These are phyloP conservation scores for Hamamelis virginiana DNA, from an alignment of 164 flowering plant genomes.

Conservation along the genomic window DNA sequence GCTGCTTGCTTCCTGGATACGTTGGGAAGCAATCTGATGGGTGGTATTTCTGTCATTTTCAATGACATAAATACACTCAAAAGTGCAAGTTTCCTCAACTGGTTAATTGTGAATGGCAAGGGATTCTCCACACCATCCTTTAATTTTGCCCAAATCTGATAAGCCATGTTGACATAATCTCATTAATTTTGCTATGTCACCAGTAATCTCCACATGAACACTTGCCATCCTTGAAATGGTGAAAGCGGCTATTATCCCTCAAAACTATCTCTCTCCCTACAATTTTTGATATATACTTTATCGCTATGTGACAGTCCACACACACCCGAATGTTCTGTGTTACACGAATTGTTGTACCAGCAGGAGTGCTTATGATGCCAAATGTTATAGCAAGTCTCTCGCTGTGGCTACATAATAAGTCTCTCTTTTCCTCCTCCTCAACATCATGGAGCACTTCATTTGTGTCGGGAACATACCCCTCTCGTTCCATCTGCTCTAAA, in stretches of 20 bases:
- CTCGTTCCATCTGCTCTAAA: slow-evolving; percentile 59
- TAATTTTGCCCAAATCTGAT: no score
- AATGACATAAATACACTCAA: no score
- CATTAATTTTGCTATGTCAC: slow-evolving; percentile 24
- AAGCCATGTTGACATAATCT: not conserved
- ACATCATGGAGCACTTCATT: slow-evolving; percentile 70
- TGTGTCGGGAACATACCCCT: slow-evolving; percentile 72
- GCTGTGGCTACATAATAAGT: slow-evolving; percentile 47
- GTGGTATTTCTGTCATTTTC: no score
- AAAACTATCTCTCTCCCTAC: slow-evolving; percentile 60
- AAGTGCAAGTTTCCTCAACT: no score
- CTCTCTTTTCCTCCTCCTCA: slow-evolving; percentile 70
- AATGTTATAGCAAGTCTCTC: slow-evolving; percentile 72
- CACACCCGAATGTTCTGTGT: slow-evolving; percentile 73
- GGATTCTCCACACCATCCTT: no score
- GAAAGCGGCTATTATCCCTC: slow-evolving; percentile 66
- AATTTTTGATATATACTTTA: slow-evolving; percentile 60
- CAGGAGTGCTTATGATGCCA: slow-evolving; percentile 62
- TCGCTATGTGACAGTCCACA: slow-evolving; percentile 67
- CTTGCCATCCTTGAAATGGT: slow-evolving; percentile 63
- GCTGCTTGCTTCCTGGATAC: no score
- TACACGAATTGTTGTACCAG: slow-evolving; percentile 65
- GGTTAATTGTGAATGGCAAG: no score
- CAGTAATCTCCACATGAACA: slow-evolving; percentile 76
- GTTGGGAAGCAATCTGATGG: no score